phyloP scores from a whole-genome alignment of 2,329 filamentous ascomycete genomes.

The Ophiostoma novo-ulmi region DNA sequence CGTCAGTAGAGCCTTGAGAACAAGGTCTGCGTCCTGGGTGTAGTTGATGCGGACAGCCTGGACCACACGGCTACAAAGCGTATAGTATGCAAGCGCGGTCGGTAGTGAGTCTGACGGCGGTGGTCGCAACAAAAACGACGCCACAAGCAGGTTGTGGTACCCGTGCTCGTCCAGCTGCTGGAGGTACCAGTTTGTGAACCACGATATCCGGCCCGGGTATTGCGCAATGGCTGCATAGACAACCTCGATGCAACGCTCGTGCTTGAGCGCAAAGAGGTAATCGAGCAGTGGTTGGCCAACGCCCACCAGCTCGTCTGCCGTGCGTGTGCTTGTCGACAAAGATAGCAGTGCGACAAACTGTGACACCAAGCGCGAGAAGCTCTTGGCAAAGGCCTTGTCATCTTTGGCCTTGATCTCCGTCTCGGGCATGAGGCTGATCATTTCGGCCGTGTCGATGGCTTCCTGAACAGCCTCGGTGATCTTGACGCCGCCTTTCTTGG shows the following conservation, averaged over 20 bases:
- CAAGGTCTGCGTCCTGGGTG: conserved; percentile 30
- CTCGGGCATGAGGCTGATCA: not conserved
- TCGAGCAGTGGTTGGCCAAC: not conserved
- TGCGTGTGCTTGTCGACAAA: not conserved
- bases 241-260: conserved; percentile 25
- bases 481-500: conserved; percentile 38
- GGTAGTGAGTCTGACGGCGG: not conserved
- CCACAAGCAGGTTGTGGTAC: conserved; percentile 33
- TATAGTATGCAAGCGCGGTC: conserved; percentile 26
- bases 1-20: conserved; percentile 33
- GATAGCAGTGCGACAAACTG: not conserved
- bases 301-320: conserved; percentile 3
- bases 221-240: conserved; percentile 35
- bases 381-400: not conserved
- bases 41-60: conserved; percentile 33
- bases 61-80: conserved; percentile 34
- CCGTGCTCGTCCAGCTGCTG: conserved; percentile 30
- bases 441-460: not conserved
- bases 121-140: conserved; percentile 34
- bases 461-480: not conserved
- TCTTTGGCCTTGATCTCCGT: not conserved
- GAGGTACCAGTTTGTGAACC: conserved; percentile 32
- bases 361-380: not conserved
- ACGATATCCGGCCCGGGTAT: conserved; percentile 28
- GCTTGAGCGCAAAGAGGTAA: not conserved